Percentiles rank a stretch among this genome's conserved stretches.
phyloP scores from a whole-genome alignment of 257 asterid species.

The Penstemon barbatus region DNA sequence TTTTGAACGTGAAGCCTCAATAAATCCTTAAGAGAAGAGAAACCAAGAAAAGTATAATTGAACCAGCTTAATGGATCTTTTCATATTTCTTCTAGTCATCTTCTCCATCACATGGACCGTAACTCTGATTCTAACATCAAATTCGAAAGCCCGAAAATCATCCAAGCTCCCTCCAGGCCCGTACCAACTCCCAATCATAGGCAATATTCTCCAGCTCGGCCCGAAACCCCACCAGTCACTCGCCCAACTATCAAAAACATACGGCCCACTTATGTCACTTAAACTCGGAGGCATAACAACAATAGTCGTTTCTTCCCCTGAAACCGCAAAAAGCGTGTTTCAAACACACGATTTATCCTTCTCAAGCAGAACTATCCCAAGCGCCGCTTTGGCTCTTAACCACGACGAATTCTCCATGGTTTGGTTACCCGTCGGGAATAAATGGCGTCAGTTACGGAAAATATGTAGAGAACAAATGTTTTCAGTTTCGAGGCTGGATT shows the following conservation, averaged over 20 bases:
- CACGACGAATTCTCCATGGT: conserved; percentile 31
- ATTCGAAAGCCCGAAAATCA: conserved; percentile 16
- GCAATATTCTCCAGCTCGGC: conserved; percentile 38
- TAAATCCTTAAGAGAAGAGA: not conserved
- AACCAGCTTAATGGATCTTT: conserved; percentile 22
- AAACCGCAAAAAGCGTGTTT: conserved; percentile 29
- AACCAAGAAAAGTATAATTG: not conserved
- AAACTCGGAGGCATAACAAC: conserved; percentile 32
- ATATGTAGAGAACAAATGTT: conserved; percentile 44
- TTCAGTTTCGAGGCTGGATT: conserved; percentile 37
- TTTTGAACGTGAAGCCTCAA: not conserved
- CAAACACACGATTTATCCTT: conserved; percentile 30
- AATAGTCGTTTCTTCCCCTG: conserved; percentile 38
- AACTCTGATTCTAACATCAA: conserved; percentile 5
- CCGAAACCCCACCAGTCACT: conserved; percentile 35
- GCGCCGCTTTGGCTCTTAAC: not conserved
- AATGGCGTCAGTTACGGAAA: conserved; percentile 44
- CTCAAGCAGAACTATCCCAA: conserved; percentile 20
- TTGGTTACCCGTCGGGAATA: conserved; percentile 34
- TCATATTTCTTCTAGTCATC: conserved; percentile 4
- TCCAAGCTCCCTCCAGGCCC: conserved; percentile 49
- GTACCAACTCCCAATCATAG: conserved; percentile 33
- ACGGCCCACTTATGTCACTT: conserved; percentile 40
- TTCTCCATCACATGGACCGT: not conserved
- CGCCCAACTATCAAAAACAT: conserved; percentile 28